Conservation (phyloP, 305 asterid species). For the Solanum hybrid region DNA sequence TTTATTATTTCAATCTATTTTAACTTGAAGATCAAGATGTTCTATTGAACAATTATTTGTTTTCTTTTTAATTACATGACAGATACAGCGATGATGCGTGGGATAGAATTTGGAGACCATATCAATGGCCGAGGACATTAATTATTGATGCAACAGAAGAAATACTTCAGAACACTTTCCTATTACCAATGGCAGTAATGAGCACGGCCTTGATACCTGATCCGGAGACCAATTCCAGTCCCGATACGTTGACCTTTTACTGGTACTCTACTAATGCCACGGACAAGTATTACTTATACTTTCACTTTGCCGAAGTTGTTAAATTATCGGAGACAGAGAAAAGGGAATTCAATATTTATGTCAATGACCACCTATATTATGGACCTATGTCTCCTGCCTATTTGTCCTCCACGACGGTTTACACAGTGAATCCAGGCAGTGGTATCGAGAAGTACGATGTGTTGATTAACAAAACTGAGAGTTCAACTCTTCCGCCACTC, state of each 20-base stretch:
- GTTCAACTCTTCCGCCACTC: conserved; percentile 22
- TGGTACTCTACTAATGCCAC: background rate
- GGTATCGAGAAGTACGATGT: background rate
- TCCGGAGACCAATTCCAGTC: background rate
- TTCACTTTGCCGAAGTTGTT: conserved; percentile 18
- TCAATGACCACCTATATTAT: background rate
- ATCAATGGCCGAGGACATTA: too few relatives aligned
- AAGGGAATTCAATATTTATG: conserved; percentile 7
- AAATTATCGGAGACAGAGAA: background rate
- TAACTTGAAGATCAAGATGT: background rate
- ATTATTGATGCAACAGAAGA: background rate
- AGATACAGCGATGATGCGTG: conserved; percentile 13
- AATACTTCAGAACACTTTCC: background rate
- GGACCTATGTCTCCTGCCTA: background rate
- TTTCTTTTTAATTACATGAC: background rate
- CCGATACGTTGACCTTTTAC: background rate
- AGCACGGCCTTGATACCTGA: background rate
- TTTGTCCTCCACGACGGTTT: background rate
- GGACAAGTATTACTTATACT: background rate
- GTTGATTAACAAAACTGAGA: background rate
- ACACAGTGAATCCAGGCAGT: background rate
- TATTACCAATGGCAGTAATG: background rate
- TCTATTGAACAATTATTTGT: background rate
- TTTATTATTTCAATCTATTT: background rate
- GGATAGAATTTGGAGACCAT: conserved; percentile 15